A percentile compares a stretch with the other conserved stretches of the same genome.
Conservation (phyloP, 805 yeast genomes). For the Saccharomycopsis synnaedendra region DNA sequence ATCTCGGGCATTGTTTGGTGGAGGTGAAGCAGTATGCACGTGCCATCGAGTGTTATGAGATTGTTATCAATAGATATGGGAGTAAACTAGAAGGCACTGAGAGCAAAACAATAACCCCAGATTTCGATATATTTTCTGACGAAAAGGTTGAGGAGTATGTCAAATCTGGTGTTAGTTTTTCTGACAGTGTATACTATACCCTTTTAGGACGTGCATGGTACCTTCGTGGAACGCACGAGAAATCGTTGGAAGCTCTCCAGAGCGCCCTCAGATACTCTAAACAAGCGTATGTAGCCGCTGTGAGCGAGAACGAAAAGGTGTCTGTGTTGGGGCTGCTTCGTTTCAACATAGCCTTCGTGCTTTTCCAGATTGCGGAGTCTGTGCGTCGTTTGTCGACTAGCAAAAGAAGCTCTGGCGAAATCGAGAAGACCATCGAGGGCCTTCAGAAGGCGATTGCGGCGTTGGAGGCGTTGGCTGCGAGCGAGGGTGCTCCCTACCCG, state of each 20-base stretch:
- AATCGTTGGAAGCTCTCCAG: conserved; percentile 45
- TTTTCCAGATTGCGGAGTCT: conserved; percentile 79
- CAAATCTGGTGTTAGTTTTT: conserved; percentile 27
- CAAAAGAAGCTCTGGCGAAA: conserved; percentile 51
- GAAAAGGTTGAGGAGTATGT: conserved; percentile 4
- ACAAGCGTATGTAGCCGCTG: conserved; percentile 36
- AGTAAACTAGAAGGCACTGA: conserved; percentile 6
- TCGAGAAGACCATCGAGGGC: conserved; percentile 43
- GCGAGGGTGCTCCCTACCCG: conserved; percentile 62
- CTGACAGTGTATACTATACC: conserved; percentile 56
- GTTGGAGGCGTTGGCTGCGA: conserved; percentile 49
- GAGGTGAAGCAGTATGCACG: conserved; percentile 76
- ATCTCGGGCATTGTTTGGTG: conserved; percentile 76
- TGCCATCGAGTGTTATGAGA: conserved; percentile 81
- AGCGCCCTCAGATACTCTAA: conserved; percentile 54
- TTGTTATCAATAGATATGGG: conserved; percentile 55
- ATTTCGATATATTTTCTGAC: conserved; percentile 5
- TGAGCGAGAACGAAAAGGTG: conserved; percentile 19
- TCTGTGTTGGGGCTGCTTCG: conserved; percentile 31
- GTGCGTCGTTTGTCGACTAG: conserved; percentile 49
- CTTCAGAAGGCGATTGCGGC: conserved; percentile 50
- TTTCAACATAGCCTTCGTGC: conserved; percentile 76
- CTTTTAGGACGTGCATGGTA: conserved; percentile 86
- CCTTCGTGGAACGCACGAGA: conserved; percentile 60
- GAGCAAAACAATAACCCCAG: not conserved